A percentile compares a stretch with the other conserved stretches of the same genome.
Conservation (phyloP, 2,329 filamentous ascomycete species). For the Penicillium sp. region DNA sequence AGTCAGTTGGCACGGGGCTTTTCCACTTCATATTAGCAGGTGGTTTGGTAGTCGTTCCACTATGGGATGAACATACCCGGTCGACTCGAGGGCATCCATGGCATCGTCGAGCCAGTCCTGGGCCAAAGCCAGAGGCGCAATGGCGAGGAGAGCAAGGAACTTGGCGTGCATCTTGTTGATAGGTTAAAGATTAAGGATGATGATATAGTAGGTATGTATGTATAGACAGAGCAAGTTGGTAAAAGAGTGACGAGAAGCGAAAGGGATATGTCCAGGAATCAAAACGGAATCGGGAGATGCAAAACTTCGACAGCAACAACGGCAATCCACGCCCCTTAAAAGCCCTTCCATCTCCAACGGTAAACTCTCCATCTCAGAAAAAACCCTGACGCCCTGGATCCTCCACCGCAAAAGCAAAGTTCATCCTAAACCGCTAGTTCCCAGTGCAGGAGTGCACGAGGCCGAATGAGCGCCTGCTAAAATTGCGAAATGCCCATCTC, state of each 20-base stretch:
- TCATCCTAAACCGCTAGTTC: background rate
- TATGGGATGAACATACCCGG: background rate
- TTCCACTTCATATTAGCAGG: background rate
- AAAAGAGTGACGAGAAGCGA: background rate
- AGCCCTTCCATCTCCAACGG: background rate
- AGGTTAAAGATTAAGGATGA: background rate
- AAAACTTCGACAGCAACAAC: background rate
- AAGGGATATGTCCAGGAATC: background rate
- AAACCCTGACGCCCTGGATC: background rate
- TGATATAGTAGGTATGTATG: background rate
- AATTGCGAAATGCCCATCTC: background rate
- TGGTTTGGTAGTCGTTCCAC: too few relatives aligned
- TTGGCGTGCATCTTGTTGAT: conserved; percentile 8
- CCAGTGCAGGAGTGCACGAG: background rate
- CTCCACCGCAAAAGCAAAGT: background rate
- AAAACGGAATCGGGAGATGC: background rate
- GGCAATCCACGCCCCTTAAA: background rate
- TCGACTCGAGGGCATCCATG: background rate
- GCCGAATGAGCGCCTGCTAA: background rate
- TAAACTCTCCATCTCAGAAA: background rate
- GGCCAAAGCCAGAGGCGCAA: background rate
- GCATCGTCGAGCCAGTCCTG: conserved; percentile 1
- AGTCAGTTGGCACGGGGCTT: background rate
- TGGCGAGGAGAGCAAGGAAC: background rate
- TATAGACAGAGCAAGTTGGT: background rate